Percentiles rank a stretch among this genome's conserved stretches.
Evolutionary conservation across 1,284 basidiomycete genomes (phyloP).

Genomic region (Mycena sp.): DNA sequence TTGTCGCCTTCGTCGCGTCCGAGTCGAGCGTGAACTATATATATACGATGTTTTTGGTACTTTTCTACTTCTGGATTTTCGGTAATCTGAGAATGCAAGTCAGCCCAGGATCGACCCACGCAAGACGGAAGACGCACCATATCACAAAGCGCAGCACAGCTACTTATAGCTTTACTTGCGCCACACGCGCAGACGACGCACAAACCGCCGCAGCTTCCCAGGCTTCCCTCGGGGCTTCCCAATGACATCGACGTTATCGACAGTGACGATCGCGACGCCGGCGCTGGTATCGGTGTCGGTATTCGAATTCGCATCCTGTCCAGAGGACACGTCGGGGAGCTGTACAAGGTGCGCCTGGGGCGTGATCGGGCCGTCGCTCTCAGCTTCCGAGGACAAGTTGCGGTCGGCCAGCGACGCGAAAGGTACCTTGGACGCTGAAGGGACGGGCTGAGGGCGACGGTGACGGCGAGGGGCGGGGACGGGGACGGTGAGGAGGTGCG

Average conservation of each 20-base stretch:
- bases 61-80: background rate
- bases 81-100: background rate
- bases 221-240: background rate
- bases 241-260: background rate
- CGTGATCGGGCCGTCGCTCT: constrained; percentile 10
- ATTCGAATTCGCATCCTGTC: background rate
- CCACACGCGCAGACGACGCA: constrained; percentile 24
- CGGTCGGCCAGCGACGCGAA: background rate
- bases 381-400: background rate
- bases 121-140: background rate
- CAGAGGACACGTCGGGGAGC: background rate
- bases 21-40: background rate
- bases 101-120: background rate
- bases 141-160: background rate
- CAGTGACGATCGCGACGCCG: background rate
- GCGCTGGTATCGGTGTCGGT: background rate
- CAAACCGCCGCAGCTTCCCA: constrained; percentile 18
- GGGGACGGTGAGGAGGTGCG: constrained; percentile 10
- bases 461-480: background rate
- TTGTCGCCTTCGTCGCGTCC: background rate
- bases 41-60: background rate
- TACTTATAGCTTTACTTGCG: constrained; percentile 3
- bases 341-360: constrained; percentile 8
- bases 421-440: constrained; percentile 1
- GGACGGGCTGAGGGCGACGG: background rate